Percentiles rank a stretch among this genome's conserved stretches.
These are phyloP conservation scores for Trifolium subterraneum DNA, from an alignment of 306 rosid species.

Conservation along the genomic window DNA sequence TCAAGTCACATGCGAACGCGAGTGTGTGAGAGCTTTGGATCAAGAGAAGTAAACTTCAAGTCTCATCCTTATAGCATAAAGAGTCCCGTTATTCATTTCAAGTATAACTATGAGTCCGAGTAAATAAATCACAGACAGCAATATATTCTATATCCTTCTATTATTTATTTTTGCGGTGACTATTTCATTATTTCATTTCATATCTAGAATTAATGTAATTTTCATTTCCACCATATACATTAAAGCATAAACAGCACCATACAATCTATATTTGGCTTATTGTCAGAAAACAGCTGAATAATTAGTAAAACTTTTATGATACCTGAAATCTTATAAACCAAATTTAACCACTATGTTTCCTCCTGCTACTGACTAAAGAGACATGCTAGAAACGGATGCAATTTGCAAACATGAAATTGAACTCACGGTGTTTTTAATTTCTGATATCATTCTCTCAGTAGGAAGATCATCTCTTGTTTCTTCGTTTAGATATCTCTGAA, in stretches of 20 bases:
- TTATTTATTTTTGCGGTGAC: not conserved
- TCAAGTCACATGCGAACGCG: not conserved
- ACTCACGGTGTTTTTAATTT: constrained; percentile 49
- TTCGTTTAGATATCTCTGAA: constrained; percentile 53
- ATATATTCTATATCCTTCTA: not conserved
- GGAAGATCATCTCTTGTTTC: constrained; percentile 16
- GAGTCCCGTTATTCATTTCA: constrained; percentile 21
- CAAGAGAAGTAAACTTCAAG: not conserved
- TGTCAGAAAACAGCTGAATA: constrained; percentile 3
- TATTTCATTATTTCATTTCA: not conserved
- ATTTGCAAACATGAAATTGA: constrained; percentile 10
- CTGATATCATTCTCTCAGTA: constrained; percentile 29
- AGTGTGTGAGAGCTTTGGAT: not conserved
- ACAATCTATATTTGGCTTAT: constrained; percentile 25
- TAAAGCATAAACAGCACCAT: constrained; percentile 11
- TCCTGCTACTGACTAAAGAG: constrained; percentile 20
- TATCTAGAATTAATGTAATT: constrained; percentile 9
- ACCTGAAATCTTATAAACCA: not conserved
- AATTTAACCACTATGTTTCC: not conserved
- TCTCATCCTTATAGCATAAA: not conserved
- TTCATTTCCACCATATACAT: not conserved
- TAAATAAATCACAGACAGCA: not conserved
- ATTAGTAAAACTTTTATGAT: not conserved
- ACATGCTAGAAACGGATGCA: constrained; percentile 2
- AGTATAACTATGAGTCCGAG: constrained; percentile 16